Evolutionary conservation across 2,329 filamentous ascomycete genomes (phyloP).

Genomic region (Cytospora mali): DNA sequence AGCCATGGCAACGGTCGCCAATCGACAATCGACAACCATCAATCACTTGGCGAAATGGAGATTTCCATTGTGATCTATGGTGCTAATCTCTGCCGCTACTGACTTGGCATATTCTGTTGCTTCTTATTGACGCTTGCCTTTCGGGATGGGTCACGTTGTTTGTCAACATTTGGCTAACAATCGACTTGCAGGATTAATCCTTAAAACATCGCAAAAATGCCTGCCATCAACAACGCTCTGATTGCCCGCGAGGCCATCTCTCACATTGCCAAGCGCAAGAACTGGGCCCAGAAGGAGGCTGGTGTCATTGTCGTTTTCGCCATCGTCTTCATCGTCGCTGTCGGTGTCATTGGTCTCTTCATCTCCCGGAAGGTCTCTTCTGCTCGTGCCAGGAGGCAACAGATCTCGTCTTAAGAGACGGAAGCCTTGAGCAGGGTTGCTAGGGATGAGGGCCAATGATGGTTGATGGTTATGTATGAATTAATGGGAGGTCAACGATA

Average conservation of each 20-base stretch:
- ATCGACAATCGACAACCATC: constrained; percentile 14
- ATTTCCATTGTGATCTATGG: not conserved
- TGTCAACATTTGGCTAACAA: constrained; percentile 7
- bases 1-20: constrained; percentile 10
- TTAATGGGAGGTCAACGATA: constrained; percentile 21
- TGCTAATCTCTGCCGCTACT: constrained; percentile 1
- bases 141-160: not conserved
- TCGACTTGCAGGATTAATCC: not conserved
- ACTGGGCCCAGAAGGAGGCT: constrained; percentile 59
- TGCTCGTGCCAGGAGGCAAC: constrained; percentile 31
- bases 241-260: constrained; percentile 38
- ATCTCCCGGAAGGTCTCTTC: constrained; percentile 40
- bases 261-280: constrained; percentile 57
- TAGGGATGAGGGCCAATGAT: not conserved
- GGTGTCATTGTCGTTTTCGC: constrained; percentile 65
- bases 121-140: no score
- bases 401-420: not conserved
- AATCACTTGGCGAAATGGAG: no score
- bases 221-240: constrained; percentile 39
- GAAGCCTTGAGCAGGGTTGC: not conserved
- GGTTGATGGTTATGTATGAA: constrained; percentile 15
- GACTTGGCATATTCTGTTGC: not conserved
- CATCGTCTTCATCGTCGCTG: constrained; percentile 58
- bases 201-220: constrained; percentile 35
- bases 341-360: constrained; percentile 54